Percentiles rank a stretch among this genome's conserved stretches.
Evolutionary conservation across 768 basidiomycete species (phyloP).

Genomic region (Tulasnella sp.): DNA sequence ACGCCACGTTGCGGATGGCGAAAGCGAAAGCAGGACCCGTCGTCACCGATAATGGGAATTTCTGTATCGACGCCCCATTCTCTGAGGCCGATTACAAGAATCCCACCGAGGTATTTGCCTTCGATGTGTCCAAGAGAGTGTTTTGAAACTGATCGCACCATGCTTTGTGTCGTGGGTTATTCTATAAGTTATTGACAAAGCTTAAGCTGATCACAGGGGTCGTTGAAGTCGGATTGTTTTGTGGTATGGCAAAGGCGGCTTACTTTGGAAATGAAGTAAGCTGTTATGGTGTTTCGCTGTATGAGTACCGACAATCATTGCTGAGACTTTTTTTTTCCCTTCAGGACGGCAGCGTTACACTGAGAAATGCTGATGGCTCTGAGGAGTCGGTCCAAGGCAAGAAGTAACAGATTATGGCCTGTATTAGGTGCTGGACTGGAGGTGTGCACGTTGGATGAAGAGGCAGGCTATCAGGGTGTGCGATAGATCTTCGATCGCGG

Average conservation of each 20-base stretch:
- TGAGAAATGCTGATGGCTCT: conserved; percentile 43
- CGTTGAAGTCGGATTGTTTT: conserved; percentile 98
- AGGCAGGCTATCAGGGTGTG: too few relatives aligned
- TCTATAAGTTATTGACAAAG: conserved; percentile 51
- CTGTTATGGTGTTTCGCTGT: background rate
- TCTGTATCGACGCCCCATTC: conserved; percentile 95
- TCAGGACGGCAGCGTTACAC: conserved; percentile 61
- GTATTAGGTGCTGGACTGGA: too few relatives aligned
- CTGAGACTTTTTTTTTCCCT: background rate
- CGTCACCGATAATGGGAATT: conserved; percentile 94
- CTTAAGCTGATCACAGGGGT: conserved; percentile 96
- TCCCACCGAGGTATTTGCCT: conserved; percentile 57
- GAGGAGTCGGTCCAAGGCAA: conserved; percentile 1
- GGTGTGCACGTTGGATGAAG: too few relatives aligned
- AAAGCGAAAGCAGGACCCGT: conserved; percentile 83
- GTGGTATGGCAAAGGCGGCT: conserved; percentile 83
- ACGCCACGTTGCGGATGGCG: conserved; percentile 83
- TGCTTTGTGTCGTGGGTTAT: background rate
- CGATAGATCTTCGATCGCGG: too few relatives aligned
- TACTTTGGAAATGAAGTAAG: conserved; percentile 84
- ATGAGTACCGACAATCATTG: background rate
- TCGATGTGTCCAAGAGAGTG: too few relatives aligned
- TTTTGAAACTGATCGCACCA: background rate
- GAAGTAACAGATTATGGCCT: background rate
- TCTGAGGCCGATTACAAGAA: conserved; percentile 51